Evolutionary conservation across 768 basidiomycete genomes (phyloP).

Genomic region (Boletus reticulatus): DNA sequence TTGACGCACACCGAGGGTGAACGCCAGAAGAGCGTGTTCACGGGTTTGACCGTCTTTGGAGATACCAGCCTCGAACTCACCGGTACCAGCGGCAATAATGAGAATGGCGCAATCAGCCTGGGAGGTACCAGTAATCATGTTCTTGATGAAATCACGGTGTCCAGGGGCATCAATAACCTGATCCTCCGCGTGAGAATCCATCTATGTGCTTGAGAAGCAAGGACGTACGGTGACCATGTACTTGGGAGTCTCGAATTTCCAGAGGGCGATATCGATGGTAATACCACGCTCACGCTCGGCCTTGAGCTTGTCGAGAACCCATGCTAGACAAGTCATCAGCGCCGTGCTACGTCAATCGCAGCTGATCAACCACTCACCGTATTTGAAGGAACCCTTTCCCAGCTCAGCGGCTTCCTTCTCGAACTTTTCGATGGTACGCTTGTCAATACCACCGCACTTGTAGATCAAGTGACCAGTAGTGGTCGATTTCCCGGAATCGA

Average conservation of each 20-base stretch:
- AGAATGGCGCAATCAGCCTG: slow-evolving; percentile 99
- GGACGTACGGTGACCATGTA: slow-evolving; percentile 83
- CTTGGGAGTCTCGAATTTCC: slow-evolving; percentile 99
- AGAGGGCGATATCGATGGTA: slow-evolving; percentile 99
- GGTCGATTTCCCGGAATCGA: slow-evolving; percentile 99
- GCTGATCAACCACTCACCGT: slow-evolving; percentile 57
- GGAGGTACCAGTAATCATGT: slow-evolving; percentile 99
- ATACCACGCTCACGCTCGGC: slow-evolving; percentile 99
- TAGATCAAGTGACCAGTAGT: slow-evolving; percentile 99
- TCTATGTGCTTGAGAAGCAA: background rate
- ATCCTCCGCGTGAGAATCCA: slow-evolving; percentile 4
- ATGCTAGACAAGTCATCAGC: slow-evolving; percentile 57
- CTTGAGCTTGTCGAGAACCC: slow-evolving; percentile 99
- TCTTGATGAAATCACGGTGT: slow-evolving; percentile 99
- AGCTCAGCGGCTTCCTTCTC: slow-evolving; percentile 99
- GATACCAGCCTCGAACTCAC: slow-evolving; percentile 99
- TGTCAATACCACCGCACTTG: slow-evolving; percentile 99
- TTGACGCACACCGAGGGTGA: slow-evolving; percentile 99
- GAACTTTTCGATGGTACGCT: slow-evolving; percentile 99
- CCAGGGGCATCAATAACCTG: slow-evolving; percentile 99
- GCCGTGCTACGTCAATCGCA: slow-evolving; percentile 12
- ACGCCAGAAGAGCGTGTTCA: slow-evolving; percentile 99
- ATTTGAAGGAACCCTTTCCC: slow-evolving; percentile 98
- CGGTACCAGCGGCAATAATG: slow-evolving; percentile 98
- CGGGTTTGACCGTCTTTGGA: slow-evolving; percentile 99